Evolutionary conservation across 2,329 filamentous ascomycete species (phyloP), one percentile per base, ranked within the genome.

Genomic region (Dothideomycetes sp.): DNA sequence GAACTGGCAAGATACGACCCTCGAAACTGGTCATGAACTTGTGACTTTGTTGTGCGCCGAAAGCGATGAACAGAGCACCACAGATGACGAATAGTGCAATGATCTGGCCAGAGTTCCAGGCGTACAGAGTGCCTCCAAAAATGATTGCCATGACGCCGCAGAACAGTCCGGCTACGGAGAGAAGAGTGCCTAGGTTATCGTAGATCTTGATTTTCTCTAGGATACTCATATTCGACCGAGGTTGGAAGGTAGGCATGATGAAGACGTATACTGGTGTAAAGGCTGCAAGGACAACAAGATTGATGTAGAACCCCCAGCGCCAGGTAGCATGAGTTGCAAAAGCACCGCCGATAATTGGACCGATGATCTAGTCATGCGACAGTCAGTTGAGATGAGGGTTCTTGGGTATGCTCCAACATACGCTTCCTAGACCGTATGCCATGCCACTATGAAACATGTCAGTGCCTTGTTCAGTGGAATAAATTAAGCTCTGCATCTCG

Each of bases 231-330:
- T 37, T 38, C 7, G 30, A 15, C 13, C 20, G 35, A 13, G 47
- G 48, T 16, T 45, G 41, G 42, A 44, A 22, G 55, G 13, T 57
- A 36, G 57, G 63, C 0, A 75, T 58, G 5, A 65, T 49, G 45
- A 69, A 65, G 19, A 74, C 17, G 17, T 66, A 62, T 18, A 65
- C 58, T 0, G 70, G 65, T 3, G 63, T 53, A 20, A 61, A 58
- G 6, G 63, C 50, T 6, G 57, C 72, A 1, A 70, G 62, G 33
- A 70, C 56, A 24, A 61, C 53, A 1, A 78, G 59, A 48, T 78
- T 78, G 58, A 78, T 69, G 49, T 79, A 79, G 49, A 73, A 71
- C 0, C 61, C 62, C 54, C 56, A 59, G 47, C 57, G 43, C 57
- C 57, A 60, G 20, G 49, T 55, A 4, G 52, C 50, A 25, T 27